A percentile compares a stretch with the other conserved stretches of the same genome.
Conservation (phyloP, 192 early-diverging fungal species). For the Tieghemiomyces parasiticus region DNA sequence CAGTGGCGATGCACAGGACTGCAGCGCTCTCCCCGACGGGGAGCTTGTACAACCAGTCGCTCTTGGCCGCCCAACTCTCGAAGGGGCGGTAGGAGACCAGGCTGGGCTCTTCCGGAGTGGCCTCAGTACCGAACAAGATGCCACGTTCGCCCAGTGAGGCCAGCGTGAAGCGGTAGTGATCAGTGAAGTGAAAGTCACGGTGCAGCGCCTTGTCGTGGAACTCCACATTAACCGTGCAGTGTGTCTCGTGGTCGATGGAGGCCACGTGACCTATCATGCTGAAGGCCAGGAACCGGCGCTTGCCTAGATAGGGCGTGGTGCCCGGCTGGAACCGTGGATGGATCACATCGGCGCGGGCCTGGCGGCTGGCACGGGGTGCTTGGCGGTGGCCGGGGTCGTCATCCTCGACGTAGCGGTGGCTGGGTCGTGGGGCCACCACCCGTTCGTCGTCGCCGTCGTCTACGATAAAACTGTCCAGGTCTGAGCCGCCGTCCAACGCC, state of each 20-base stretch:
- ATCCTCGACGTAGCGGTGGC: constrained; percentile 5
- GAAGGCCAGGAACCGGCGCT: constrained; percentile 59
- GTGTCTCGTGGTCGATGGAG: constrained; percentile 47
- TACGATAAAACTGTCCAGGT: constrained; percentile 70
- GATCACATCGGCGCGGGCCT: constrained; percentile 12
- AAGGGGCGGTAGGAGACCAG: constrained; percentile 56
- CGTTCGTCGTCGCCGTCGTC: constrained; percentile 79
- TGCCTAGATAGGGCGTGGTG: constrained; percentile 41
- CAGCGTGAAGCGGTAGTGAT: constrained; percentile 62
- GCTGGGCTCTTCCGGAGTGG: constrained; percentile 29
- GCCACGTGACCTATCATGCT: constrained; percentile 73
- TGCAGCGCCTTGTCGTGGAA: constrained; percentile 73
- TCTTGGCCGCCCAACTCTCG: constrained; percentile 49
- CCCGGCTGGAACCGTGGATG: constrained; percentile 79
- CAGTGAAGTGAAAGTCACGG: constrained; percentile 70
- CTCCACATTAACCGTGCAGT: constrained; percentile 70
- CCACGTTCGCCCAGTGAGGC: constrained; percentile 57
- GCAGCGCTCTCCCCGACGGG: constrained; percentile 49
- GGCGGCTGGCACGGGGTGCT: constrained; percentile 1
- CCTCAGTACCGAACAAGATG: constrained; percentile 50
- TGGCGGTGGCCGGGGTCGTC: not conserved
- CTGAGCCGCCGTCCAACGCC: constrained; percentile 30
- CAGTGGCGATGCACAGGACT: constrained; percentile 56
- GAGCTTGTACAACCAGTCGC: constrained; percentile 63
- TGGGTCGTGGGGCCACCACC: constrained; percentile 13